Base-by-base conservation (phyloP, 495 filamentous ascomycete genomes). In the Annulohypoxylon moriforme region DNA sequence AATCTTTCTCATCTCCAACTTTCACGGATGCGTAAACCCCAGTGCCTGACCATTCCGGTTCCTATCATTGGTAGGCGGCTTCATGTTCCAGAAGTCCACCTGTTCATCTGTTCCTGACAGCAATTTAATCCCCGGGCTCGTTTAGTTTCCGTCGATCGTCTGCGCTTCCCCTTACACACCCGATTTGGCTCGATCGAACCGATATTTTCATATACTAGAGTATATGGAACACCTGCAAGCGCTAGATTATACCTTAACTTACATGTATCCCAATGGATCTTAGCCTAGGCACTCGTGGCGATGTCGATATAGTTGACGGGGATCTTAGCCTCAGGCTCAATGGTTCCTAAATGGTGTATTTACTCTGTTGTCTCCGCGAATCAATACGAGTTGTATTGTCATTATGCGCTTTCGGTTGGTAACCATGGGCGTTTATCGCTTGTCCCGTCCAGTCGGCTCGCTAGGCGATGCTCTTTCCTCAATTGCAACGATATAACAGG, bases 381-480 rank as follows among this genome's bases (percentile, higher is more conserved):
- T 24, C 33, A 60, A 64, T 73, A 67, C 65, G 58, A 64, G 33
- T 61, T 53, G 60, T 42, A 14, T 69, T 62, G 63, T 67, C 61
- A 20, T 58, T 72, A 69, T 42, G 64, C 62, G 66, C 70, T 58
- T 36, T 64, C 61, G 56, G 66, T 27, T 67, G 67, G 29, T 52
- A 69, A 44, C 69, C 52, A 49, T 72, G 65, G 56, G 75, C 75
- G 75, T 75, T 67, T 77, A 72, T 73, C 75, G 75, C 67, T 59
- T 77, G 69, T 73, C 60, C 55, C 63, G 46, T 29, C 73, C 73
- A 77, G 75, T 77, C 73, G 75, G 75, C 65, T 73, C 20, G 47
- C 69, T 7, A 58, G 18, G 52, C 60, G 24, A 55, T 55, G 44
- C 60, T n/a, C 66, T 75, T 75, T 64, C 73, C 73, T 67, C 59